phyloP scores from a whole-genome alignment of 257 asterid species.

The Fraxinus pennsylvanica region DNA sequence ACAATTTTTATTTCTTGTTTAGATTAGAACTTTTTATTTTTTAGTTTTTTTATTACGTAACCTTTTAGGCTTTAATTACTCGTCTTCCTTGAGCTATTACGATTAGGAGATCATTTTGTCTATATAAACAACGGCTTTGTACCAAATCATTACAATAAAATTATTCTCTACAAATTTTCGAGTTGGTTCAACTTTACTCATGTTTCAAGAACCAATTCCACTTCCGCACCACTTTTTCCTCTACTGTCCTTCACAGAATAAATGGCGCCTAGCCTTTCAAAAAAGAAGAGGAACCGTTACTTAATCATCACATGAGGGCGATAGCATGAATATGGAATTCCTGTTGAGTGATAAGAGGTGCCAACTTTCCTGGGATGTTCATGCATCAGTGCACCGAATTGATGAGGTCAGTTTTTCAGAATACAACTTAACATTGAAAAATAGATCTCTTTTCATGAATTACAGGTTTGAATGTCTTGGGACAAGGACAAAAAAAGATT shows the following conservation, averaged over 20 bases:
- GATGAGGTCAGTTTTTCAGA: background rate
- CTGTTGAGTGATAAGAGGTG: background rate
- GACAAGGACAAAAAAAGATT: slow-evolving; percentile 2
- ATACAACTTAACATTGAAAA: slow-evolving; percentile 1
- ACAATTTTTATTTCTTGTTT: too few species aligned
- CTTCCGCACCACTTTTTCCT: background rate
- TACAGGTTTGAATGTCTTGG: background rate
- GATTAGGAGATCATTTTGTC: too few species aligned
- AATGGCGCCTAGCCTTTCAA: background rate
- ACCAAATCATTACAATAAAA: too few species aligned
- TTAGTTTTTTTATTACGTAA: too few species aligned
- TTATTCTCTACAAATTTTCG: too few species aligned
- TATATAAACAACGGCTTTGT: too few species aligned
- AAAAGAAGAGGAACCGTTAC: background rate
- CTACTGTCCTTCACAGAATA: background rate
- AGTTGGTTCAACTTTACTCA: too few species aligned
- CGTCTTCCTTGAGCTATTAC: too few species aligned
- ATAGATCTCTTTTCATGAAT: background rate
- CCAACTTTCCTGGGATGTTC: slow-evolving; percentile 1
- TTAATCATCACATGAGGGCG: slow-evolving; percentile 1
- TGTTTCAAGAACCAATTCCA: too few species aligned
- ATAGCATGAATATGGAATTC: background rate
- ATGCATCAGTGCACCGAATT: background rate
- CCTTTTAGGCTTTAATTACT: too few species aligned
- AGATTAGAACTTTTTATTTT: too few species aligned